Evolutionary conservation across 228 moss, liverwort and hornwort genomes (phyloP).

Genomic region (Sphagnum magellanicum): DNA sequence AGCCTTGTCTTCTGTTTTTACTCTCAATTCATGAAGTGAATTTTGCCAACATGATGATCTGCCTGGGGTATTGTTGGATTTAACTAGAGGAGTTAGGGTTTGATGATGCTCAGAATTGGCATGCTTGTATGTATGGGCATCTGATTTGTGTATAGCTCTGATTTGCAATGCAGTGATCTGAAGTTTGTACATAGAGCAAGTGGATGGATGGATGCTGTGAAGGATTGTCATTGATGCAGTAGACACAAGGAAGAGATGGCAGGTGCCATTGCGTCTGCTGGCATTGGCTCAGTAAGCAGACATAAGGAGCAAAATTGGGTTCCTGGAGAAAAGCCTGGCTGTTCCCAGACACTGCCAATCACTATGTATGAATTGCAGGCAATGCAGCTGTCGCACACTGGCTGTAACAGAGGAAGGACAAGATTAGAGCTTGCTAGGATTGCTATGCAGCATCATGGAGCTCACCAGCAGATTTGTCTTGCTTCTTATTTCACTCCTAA

Average conservation of each 20-base stretch:
- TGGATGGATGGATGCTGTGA: too few species aligned
- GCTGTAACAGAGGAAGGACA: conserved; percentile 14
- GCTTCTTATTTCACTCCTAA: conserved; percentile 7
- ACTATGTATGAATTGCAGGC: conserved; percentile 9
- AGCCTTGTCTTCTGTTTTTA: too few species aligned
- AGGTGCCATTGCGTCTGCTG: conserved; percentile 14
- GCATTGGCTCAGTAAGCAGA: conserved; percentile 26
- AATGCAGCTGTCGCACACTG: conserved; percentile 10
- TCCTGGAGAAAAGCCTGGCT: conserved; percentile 29
- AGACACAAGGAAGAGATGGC: conserved; percentile 1
- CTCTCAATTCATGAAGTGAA: too few species aligned
- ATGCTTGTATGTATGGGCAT: too few species aligned
- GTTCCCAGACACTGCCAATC: conserved; percentile 24
- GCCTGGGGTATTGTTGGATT: too few species aligned
- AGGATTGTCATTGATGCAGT: too few species aligned
- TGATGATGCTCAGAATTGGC: too few species aligned
- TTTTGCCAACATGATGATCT: too few species aligned
- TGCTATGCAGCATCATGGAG: conserved; percentile 14
- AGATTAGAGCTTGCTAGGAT: conserved; percentile 8
- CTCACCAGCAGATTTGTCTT: background rate
- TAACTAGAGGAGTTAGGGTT: too few species aligned
- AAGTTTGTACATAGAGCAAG: too few species aligned
- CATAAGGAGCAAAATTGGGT: conserved; percentile 35
- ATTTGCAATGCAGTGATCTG: too few species aligned
- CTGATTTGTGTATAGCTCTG: too few species aligned